Evolutionary conservation across 768 basidiomycete species (phyloP).

Genomic region (Imleria badia): DNA sequence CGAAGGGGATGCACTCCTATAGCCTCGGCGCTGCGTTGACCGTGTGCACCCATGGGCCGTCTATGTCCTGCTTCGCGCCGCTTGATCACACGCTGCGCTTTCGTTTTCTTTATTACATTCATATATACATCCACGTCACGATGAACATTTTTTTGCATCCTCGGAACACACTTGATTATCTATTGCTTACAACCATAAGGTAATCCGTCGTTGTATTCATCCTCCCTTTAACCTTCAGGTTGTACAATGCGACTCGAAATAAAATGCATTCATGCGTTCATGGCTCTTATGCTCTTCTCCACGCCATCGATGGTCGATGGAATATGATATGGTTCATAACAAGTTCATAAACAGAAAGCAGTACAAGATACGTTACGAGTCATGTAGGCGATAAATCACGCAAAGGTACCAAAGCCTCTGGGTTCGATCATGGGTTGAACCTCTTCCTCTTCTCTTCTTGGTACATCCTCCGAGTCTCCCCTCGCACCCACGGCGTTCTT

Average conservation of each 20-base stretch:
- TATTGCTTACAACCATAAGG: constrained; percentile 23
- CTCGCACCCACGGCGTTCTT: background rate
- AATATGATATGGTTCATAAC: too few species aligned
- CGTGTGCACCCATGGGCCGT: background rate
- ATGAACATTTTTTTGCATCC: constrained; percentile 19
- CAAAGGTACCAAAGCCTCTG: background rate
- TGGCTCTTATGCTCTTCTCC: background rate
- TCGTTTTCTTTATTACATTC: constrained; percentile 21
- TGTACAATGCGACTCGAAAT: constrained; percentile 18
- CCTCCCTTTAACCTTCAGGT: constrained; percentile 3
- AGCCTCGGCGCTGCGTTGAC: constrained; percentile 10
- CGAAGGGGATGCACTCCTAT: constrained; percentile 61
- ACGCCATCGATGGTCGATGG: background rate
- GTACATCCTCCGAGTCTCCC: background rate
- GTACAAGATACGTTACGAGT: background rate
- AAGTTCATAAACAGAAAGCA: background rate
- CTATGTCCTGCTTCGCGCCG: constrained; percentile 3
- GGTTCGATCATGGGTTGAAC: background rate
- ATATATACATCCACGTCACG: constrained; percentile 22
- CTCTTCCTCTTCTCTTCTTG: background rate
- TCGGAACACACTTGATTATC: constrained; percentile 14
- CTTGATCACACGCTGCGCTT: constrained; percentile 1
- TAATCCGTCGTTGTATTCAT: constrained; percentile 28
- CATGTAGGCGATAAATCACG: background rate
- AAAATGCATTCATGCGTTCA: constrained; percentile 7